These are phyloP conservation scores for Cryptomeria japonica DNA, from an alignment of 75 land plant species.

Conservation along the genomic window DNA sequence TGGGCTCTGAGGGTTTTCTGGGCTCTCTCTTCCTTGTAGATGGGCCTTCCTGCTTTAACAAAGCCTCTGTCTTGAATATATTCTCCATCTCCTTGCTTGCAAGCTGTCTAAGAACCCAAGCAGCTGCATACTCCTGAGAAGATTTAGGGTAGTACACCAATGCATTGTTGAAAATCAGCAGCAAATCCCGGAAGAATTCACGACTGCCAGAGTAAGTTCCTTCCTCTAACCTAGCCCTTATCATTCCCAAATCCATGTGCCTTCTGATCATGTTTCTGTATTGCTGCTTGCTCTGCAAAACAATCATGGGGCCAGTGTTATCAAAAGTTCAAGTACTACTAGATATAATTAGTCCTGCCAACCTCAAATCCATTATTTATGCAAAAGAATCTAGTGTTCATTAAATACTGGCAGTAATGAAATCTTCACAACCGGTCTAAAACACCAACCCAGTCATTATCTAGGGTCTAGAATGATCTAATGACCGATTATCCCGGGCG, in stretches of 20 bases:
- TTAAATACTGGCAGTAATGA: neutral
- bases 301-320: neutral
- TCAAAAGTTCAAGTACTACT: neutral
- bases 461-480: neutral
- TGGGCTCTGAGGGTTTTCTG: neutral
- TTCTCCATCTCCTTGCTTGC: slow-evolving; percentile 22
- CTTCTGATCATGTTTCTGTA: slow-evolving; percentile 55
- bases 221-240: slow-evolving; percentile 49
- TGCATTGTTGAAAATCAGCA: slow-evolving; percentile 68
- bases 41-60: slow-evolving; percentile 6
- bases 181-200: slow-evolving; percentile 69
- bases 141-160: slow-evolving; percentile 53
- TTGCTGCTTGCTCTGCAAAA: slow-evolving; percentile 15
- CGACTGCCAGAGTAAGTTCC: slow-evolving; percentile 36
- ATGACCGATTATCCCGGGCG: neutral
- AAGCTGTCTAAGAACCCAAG: slow-evolving; percentile 34
- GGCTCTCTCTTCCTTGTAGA: slow-evolving; percentile 29
- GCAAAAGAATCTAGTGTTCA: no score
- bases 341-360: neutral
- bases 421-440: neutral
- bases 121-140: slow-evolving; percentile 52
- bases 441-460: neutral
- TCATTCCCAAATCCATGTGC: slow-evolving; percentile 62
- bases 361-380: neutral
- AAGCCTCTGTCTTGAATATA: slow-evolving; percentile 7